phyloP scores from a whole-genome alignment of 164 flowering plant species.

The Magnolia officinalis region DNA sequence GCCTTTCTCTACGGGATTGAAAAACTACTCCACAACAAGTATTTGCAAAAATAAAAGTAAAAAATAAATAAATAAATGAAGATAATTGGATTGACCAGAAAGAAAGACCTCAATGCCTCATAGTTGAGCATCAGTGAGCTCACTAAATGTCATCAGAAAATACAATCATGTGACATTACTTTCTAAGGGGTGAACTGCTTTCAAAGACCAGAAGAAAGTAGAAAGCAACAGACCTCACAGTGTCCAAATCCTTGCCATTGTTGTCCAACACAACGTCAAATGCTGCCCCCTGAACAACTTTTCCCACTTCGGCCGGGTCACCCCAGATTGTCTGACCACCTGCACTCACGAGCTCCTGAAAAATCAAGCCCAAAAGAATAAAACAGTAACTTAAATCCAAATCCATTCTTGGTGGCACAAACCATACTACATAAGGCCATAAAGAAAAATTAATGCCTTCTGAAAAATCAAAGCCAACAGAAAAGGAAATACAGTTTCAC shows the following conservation, averaged over 20 bases:
- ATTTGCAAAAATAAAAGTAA: neutral
- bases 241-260: conserved; percentile 92
- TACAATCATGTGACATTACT: no score
- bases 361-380: conserved; percentile 6
- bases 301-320: conserved; percentile 70
- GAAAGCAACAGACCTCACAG: conserved; percentile 61
- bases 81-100: no score
- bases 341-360: conserved; percentile 72
- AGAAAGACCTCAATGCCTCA: no score
- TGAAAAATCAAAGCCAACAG: neutral
- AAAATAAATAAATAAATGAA: no score
- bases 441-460: neutral
- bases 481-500: neutral
- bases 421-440: neutral
- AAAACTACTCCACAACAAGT: neutral
- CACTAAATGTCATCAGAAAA: no score
- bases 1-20: neutral
- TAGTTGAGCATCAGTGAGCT: no score
- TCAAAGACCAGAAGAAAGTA: neutral
- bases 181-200: neutral
- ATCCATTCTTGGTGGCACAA: neutral
- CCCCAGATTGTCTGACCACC: conserved; percentile 96
- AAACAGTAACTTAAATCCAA: neutral
- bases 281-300: conserved; percentile 49
- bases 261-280: conserved; percentile 93